Evolutionary conservation across 768 basidiomycete species (phyloP).

Genomic region (Naganishia vishniacii): DNA sequence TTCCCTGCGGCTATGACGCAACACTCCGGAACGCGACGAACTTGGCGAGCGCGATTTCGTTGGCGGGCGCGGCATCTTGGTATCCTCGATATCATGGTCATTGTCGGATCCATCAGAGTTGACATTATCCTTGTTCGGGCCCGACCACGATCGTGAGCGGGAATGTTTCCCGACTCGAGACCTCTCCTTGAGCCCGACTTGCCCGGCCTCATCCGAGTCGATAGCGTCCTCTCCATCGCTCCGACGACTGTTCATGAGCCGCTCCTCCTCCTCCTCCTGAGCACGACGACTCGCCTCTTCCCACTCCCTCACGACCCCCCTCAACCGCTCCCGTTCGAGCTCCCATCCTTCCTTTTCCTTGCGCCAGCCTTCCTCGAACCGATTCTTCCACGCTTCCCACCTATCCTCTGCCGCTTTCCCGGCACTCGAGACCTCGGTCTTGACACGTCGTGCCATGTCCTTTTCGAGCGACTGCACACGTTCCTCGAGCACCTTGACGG

Average conservation of each 20-base stretch:
- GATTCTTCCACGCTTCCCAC: slow-evolving; percentile 66
- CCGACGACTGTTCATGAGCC: slow-evolving; percentile 44
- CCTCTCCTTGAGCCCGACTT: slow-evolving; percentile 15
- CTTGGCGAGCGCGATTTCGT: slow-evolving; percentile 9
- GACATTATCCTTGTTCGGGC: neutral
- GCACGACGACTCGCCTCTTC: slow-evolving; percentile 54
- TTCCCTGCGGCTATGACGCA: slow-evolving; percentile 25
- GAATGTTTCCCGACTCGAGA: slow-evolving; percentile 14
- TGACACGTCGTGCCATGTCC: slow-evolving; percentile 39
- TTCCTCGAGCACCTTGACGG: slow-evolving; percentile 44
- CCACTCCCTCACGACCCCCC: slow-evolving; percentile 72
- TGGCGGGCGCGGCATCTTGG: slow-evolving; percentile 3
- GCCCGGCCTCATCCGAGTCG: slow-evolving; percentile 34
- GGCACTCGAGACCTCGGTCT: slow-evolving; percentile 38
- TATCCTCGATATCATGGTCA: slow-evolving; percentile 17
- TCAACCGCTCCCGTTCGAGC: slow-evolving; percentile 68
- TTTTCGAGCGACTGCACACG: slow-evolving; percentile 42
- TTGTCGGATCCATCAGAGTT: slow-evolving; percentile 23
- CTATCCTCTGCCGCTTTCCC: slow-evolving; percentile 43
- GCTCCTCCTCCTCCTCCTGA: slow-evolving; percentile 48
- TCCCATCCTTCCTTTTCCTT: slow-evolving; percentile 75
- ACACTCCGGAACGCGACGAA: neutral
- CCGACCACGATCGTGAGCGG: slow-evolving; percentile 20
- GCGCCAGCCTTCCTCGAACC: slow-evolving; percentile 73
- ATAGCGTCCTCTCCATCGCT: slow-evolving; percentile 36